A percentile compares a stretch with the other conserved stretches of the same genome.
phyloP scores from a whole-genome alignment of 108 stramenopile genomes.

The Bacterosira constricta region DNA sequence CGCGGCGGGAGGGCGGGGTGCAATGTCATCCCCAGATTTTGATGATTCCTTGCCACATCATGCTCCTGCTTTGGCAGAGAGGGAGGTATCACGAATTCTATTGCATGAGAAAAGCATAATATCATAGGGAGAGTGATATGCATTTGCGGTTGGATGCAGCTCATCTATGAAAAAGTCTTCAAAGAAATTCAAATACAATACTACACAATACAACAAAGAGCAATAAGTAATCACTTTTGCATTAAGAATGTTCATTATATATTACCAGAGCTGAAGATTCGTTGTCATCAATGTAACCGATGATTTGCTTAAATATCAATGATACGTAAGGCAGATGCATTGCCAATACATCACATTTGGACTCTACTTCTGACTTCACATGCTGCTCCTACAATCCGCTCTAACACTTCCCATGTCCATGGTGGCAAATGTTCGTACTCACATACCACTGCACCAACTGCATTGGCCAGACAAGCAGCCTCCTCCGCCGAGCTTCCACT shows the following conservation, averaged over 20 bases:
- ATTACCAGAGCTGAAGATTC: too few relatives aligned
- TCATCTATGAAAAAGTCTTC: too few relatives aligned
- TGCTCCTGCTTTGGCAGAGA: conserved; percentile 76
- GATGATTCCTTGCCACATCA: conserved; percentile 44
- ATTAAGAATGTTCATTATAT: too few relatives aligned
- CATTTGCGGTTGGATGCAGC: too few relatives aligned
- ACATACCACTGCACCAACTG: conserved; percentile 64
- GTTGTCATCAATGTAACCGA: too few relatives aligned
- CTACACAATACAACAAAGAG: too few relatives aligned
- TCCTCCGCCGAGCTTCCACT: conserved; percentile 24
- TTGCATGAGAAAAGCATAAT: too few relatives aligned
- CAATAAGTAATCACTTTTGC: too few relatives aligned
- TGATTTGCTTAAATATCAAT: too few relatives aligned
- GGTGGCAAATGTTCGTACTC: conserved; percentile 59
- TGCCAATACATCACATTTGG: background rate
- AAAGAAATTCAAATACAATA: too few relatives aligned
- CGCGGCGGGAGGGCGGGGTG: background rate
- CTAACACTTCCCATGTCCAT: conserved; percentile 47
- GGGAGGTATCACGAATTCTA: conserved; percentile 44
- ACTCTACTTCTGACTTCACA: conserved; percentile 33
- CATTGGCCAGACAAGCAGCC: conserved; percentile 54
- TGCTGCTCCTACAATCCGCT: conserved; percentile 42
- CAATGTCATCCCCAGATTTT: conserved; percentile 12
- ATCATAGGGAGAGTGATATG: too few relatives aligned
- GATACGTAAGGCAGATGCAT: too few relatives aligned